Percentiles rank a stretch among this genome's conserved stretches.
phyloP scores from a whole-genome alignment of 176 grass and related monocot species.

The Cenchrus purpureus region DNA sequence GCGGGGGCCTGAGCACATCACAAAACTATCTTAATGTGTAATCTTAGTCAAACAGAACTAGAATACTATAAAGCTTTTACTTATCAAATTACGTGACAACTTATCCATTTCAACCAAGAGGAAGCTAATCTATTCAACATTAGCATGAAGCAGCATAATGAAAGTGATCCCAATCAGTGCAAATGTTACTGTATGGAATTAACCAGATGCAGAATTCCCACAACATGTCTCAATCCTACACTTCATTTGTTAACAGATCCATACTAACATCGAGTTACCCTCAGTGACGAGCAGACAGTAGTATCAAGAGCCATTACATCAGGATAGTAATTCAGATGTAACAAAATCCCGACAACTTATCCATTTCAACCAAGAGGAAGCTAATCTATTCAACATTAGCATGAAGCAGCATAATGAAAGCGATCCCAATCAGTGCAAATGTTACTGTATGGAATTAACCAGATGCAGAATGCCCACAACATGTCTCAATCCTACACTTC shows the following conservation, averaged over 20 bases:
- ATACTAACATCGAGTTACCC: constrained; percentile 9
- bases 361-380: not conserved
- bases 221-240: not conserved
- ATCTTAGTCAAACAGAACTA: not conserved
- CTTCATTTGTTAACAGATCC: constrained; percentile 28
- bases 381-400: not conserved
- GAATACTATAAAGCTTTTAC: not conserved
- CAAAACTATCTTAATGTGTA: not conserved
- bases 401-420: not conserved
- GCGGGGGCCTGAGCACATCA: not conserved
- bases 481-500: not conserved
- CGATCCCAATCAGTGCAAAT: too few species aligned
- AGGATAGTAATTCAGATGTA: not conserved
- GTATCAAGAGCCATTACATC: not conserved
- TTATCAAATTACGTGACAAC: not conserved
- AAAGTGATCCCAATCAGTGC: not conserved
- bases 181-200: not conserved
- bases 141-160: not conserved
- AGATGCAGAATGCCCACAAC: not conserved
- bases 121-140: not conserved
- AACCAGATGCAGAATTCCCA: not conserved
- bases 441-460: not conserved
- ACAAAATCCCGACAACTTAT: not conserved
- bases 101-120: not conserved
- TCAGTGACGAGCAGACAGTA: not conserved